Evolutionary conservation across 345 rosid species (phyloP), one percentile per base, ranked within the genome.

Genomic region (Rubroshorea leprosula): DNA sequence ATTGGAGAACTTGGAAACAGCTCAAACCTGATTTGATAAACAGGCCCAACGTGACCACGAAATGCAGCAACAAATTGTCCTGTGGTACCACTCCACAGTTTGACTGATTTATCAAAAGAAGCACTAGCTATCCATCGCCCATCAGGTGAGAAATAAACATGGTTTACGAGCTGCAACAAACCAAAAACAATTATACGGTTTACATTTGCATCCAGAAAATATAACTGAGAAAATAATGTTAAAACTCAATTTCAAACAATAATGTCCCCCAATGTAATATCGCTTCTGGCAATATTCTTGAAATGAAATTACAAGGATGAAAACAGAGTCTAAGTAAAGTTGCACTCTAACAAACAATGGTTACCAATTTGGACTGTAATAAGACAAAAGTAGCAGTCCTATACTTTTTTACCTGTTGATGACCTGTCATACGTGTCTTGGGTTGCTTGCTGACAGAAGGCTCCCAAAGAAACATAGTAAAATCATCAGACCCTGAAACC

Each of bases 51-150:
- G 72, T 93, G 99, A 5, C 96, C 97, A 6, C 96, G 65, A 62
- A 89, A 89, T 65, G 85, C 78, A 73, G 96, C 84, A 49, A 93
- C 77, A 60, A 89, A 93, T 51, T 79, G 77, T n/a, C n/a, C n/a
- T n/a, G n/a, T n/a, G n/a, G n/a, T 14, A 63, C 99, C 99, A 67
- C 85, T 83, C 99, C 99, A 93, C 60, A 93, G 35, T 77, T 83
- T 89, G 51, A 93, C 96, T 14, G 97, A n/a, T 73, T 76, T 82
- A 71, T 93, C 99, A 53, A 93, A 93, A 5, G 99, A 93, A 5
- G 99, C 99, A 70, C 99, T 93, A 6, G 97, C 97, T 43, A 93
- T 64, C 99, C 97, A 93, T 67, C 79, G 88, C 58, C 99, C 97
- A 74, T 93, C 94, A 53, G 96, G 99, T 68, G 99, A 93, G 75